Percentiles rank a stretch among this genome's conserved stretches.
phyloP scores from a whole-genome alignment of 2,329 filamentous ascomycete genomes.

The Falciphora oryzae region DNA sequence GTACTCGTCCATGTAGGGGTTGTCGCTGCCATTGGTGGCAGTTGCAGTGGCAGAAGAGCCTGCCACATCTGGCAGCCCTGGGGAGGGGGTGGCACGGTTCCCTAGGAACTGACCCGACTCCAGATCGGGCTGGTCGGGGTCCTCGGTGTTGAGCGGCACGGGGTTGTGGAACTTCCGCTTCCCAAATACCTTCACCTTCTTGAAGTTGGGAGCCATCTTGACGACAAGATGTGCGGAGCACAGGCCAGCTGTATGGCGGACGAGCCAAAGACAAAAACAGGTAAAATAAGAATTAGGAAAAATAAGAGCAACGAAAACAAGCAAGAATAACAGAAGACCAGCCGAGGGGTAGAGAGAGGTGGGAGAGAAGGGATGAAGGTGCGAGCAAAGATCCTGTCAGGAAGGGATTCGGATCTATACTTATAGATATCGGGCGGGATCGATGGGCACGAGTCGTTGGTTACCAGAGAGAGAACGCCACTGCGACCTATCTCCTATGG shows the following conservation, averaged over 20 bases:
- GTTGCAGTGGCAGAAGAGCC: conserved; percentile 12
- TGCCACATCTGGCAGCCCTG: neutral
- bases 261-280: neutral
- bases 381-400: neutral
- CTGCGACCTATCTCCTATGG: neutral
- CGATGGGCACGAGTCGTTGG: neutral
- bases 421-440: neutral
- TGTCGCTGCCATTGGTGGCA: conserved; percentile 21
- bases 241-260: conserved; percentile 6
- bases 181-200: conserved; percentile 25
- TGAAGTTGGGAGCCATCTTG: conserved; percentile 26
- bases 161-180: conserved; percentile 18
- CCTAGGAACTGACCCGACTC: conserved; percentile 26
- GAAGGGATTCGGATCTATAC: conserved; percentile 1
- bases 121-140: conserved; percentile 22
- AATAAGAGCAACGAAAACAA: neutral
- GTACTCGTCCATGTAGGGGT: conserved; percentile 29
- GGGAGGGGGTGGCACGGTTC: conserved; percentile 22
- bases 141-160: conserved; percentile 18
- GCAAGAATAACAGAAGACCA: neutral
- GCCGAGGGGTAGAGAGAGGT: neutral
- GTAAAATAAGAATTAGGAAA: neutral
- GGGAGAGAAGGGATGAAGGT: conserved; percentile 1
- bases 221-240: conserved; percentile 4
- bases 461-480: neutral